A percentile compares a stretch with the other conserved stretches of the same genome.
Conservation (phyloP, 805 yeast genomes). For the Wickerhamomyces xylosicus region DNA sequence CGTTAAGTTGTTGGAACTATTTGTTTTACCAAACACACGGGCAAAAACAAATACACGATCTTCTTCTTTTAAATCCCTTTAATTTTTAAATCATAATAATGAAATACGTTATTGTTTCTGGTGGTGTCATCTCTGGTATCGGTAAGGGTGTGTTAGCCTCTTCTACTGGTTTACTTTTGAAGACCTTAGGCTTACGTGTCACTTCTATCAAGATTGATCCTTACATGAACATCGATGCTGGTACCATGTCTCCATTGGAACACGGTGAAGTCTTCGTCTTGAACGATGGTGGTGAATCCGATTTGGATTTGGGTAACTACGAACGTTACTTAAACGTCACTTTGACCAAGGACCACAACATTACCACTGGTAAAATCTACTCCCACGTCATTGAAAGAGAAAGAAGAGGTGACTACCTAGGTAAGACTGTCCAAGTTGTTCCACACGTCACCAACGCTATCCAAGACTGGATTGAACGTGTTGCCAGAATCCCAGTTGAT, state of each 20-base stretch:
- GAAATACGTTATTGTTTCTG: constrained; percentile 99
- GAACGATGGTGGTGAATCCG: constrained; percentile 99
- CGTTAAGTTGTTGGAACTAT: constrained; percentile 8
- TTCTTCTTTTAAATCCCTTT: background rate
- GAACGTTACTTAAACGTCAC: constrained; percentile 94
- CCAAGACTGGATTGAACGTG: constrained; percentile 97
- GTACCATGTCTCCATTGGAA: constrained; percentile 98
- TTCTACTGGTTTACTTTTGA: constrained; percentile 89
- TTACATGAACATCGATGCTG: constrained; percentile 98
- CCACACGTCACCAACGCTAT: constrained; percentile 97
- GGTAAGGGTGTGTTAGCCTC: constrained; percentile 99
- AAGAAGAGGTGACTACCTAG: constrained; percentile 94
- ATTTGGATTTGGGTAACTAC: constrained; percentile 94
- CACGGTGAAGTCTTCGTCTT: constrained; percentile 98
- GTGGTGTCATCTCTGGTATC: constrained; percentile 97
- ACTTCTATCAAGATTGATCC: constrained; percentile 98
- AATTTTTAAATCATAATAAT: constrained; percentile 26
- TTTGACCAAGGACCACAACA: constrained; percentile 87
- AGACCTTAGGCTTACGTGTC: constrained; percentile 88
- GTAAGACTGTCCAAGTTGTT: constrained; percentile 99
- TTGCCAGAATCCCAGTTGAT: constrained; percentile 87
- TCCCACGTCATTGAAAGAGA: constrained; percentile 89
- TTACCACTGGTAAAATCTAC: constrained; percentile 97
- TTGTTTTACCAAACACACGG: background rate
- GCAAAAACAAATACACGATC: background rate